Evolutionary conservation across 192 early-diverging fungal genomes (phyloP), one percentile per base, ranked within the genome.

Genomic region (Backusella circina): DNA sequence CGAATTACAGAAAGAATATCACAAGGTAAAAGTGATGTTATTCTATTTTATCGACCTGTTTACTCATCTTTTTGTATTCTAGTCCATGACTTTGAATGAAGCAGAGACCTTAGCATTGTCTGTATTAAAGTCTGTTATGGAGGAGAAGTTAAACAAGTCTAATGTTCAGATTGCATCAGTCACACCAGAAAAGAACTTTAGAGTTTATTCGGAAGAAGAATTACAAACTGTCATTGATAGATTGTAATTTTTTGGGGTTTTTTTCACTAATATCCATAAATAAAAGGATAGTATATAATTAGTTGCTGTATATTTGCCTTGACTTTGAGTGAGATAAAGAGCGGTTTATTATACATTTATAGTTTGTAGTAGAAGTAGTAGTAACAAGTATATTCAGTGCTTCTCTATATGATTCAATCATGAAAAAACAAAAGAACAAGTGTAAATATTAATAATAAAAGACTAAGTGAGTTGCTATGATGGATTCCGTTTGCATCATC

Each of bases 81-180:
- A 93, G 89, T 92, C 93, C 2, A 84, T 99, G 67, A 93, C 92
- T 2, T 80, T 99, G 77, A 84, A 86, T 13, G 95, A 99, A 75
- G 98, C 97, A 7, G 92, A 96, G 81, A 85, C 88, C 7, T 80
- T 99, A 71, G 91, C 97, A 26, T 89, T 99, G 41, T 98, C 96
- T 88, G 95, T 98, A 18, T 85, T 99, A 39, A 99, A 99, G 89
- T 92, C 96, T 79, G 98, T 99, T 23, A 99, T 99, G 97, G 98
- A 99, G 83, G 98, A 99, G 86, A 99, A 99, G 85, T 88, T 99
- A 39, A 97, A 90, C 83, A 91, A 92, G 72, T 91, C 91, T 12
- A 99, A 99, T 83, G 96, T 99, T 10, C 93, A 99, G 86, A 80
- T 99, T 33, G 96, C 96, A 3, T 89, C 93, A 41, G 93, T 99